Conservation (phyloP, 208 protist genomes). For the Strigomonas galati region DNA sequence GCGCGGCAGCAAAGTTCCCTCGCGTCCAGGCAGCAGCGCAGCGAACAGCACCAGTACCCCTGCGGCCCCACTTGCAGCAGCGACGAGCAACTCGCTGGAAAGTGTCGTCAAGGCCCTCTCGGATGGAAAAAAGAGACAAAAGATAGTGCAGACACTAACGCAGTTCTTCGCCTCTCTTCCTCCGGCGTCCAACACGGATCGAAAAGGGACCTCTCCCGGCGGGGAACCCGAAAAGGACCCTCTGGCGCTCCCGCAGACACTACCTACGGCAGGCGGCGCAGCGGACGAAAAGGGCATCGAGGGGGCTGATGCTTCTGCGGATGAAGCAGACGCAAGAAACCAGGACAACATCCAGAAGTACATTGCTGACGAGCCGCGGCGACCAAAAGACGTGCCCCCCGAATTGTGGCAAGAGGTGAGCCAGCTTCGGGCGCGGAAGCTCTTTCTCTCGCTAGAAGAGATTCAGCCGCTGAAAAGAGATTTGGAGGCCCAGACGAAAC, state of each 20-base stretch:
- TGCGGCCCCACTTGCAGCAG: no score
- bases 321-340: not conserved
- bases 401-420: slow-evolving; percentile 48
- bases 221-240: no score
- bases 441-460: slow-evolving; percentile 19
- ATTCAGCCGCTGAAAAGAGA: slow-evolving; percentile 12
- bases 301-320: not conserved
- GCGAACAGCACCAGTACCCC: not conserved
- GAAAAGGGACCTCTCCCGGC: no score
- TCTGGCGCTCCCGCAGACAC: no score
- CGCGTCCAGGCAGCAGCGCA: not conserved
- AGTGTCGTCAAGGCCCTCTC: not conserved
- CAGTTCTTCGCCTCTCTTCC: not conserved
- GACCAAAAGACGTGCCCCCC: slow-evolving; percentile 35
- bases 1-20: not conserved
- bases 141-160: not conserved
- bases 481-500: slow-evolving; percentile 21
- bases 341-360: not conserved
- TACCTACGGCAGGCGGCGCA: no score
- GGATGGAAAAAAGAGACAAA: not conserved
- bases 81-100: not conserved
- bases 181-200: not conserved
- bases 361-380: not conserved
- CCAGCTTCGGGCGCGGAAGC: slow-evolving; percentile 21
- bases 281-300: not conserved